Percentiles rank a stretch among this genome's conserved stretches.
Conservation (phyloP, 805 yeast genomes). For the Kockiozyma suomiensis region DNA sequence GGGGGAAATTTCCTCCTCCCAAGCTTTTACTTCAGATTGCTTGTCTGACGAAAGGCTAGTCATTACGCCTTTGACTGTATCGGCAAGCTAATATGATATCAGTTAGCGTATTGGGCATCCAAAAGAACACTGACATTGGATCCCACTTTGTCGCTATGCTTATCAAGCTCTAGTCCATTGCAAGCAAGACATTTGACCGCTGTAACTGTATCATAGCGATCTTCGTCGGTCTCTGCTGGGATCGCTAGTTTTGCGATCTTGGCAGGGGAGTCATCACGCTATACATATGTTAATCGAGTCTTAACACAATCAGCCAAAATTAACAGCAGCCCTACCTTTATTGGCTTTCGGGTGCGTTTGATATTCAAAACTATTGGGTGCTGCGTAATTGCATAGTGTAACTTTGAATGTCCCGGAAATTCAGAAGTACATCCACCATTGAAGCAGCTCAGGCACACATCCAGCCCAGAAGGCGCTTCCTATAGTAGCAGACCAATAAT, state of each 20-base stretch:
- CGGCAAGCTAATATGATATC: slow-evolving; percentile 34
- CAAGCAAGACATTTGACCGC: slow-evolving; percentile 47
- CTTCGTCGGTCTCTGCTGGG: slow-evolving; percentile 63
- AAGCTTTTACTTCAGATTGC: slow-evolving; percentile 74
- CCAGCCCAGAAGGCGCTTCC: slow-evolving; percentile 59
- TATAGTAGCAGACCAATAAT: not conserved
- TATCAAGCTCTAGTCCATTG: slow-evolving; percentile 32
- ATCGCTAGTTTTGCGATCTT: slow-evolving; percentile 71
- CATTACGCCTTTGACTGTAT: slow-evolving; percentile 51
- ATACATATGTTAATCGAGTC: not conserved
- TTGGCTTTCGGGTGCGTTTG: slow-evolving; percentile 39
- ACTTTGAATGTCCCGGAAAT: slow-evolving; percentile 61
- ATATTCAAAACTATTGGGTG: slow-evolving; percentile 66
- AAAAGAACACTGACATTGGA: not conserved
- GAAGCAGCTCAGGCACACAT: slow-evolving; percentile 73
- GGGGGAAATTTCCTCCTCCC: slow-evolving; percentile 86
- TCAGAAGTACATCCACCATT: slow-evolving; percentile 48
- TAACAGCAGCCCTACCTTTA: not conserved
- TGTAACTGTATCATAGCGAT: slow-evolving; percentile 55
- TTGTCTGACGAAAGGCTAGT: slow-evolving; percentile 60
- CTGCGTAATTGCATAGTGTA: slow-evolving; percentile 56
- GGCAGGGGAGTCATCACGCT: slow-evolving; percentile 42
- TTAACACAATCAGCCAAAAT: slow-evolving; percentile 4
- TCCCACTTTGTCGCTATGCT: slow-evolving; percentile 11
- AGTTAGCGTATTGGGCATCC: not conserved